Percentiles rank a stretch among this genome's conserved stretches.
Evolutionary conservation across 2,329 filamentous ascomycete genomes (phyloP).

Genomic region (Pseudopithomyces chartarum): DNA sequence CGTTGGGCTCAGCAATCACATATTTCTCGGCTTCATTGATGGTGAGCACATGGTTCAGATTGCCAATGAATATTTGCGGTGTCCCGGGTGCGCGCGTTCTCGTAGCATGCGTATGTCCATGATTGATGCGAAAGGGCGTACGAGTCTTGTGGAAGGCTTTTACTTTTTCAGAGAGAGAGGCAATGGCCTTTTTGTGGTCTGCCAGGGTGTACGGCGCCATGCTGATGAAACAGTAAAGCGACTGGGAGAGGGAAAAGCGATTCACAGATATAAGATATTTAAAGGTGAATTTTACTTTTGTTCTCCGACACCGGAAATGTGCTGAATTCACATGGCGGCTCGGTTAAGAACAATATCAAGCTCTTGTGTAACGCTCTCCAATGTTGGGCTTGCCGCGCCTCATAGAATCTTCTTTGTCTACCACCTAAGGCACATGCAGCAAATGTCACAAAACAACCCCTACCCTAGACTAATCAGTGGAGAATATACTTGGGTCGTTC

Average conservation of each 20-base stretch:
- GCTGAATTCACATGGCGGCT: background rate
- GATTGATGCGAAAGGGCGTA: slow-evolving; percentile 53
- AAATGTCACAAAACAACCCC: background rate
- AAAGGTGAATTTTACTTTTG: background rate
- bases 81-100: slow-evolving; percentile 47
- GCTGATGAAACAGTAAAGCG: background rate
- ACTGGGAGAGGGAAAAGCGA: no score
- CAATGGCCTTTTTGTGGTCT: slow-evolving; percentile 30
- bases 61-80: slow-evolving; percentile 63
- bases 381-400: background rate
- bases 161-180: slow-evolving; percentile 49
- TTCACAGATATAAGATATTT: background rate
- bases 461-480: background rate
- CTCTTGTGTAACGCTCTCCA: background rate
- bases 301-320: background rate
- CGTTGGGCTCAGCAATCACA: slow-evolving; percentile 68
- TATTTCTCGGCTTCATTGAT: slow-evolving; percentile 59
- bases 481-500: background rate
- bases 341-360: slow-evolving; percentile 2
- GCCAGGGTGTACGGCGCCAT: slow-evolving; percentile 7
- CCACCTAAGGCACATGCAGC: background rate
- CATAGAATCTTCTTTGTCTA: background rate
- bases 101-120: slow-evolving; percentile 57
- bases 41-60: slow-evolving; percentile 63
- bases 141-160: slow-evolving; percentile 50